Evolutionary conservation across 169 alveolate genomes (phyloP).

Genomic region (Perkinsus marinus): DNA sequence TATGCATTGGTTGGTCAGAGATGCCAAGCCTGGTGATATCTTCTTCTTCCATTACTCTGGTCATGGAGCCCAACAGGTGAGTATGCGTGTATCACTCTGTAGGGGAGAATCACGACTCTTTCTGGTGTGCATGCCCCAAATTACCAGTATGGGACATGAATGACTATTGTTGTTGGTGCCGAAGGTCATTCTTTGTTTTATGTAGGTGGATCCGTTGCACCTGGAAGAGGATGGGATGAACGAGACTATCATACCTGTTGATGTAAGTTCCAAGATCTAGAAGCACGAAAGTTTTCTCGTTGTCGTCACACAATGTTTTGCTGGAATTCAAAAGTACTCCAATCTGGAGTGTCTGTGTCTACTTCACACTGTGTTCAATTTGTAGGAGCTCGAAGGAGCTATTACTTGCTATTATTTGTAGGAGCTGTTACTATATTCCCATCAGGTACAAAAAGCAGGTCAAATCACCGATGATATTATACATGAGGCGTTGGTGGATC

Average conservation of each 20-base stretch:
- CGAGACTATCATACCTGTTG: constrained; percentile 46
- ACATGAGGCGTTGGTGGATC: not conserved
- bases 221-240: constrained; percentile 39
- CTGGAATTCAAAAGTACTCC: too few species aligned
- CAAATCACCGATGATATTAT: not conserved
- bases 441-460: not conserved
- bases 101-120: too few species aligned
- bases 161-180: too few species aligned
- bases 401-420: too few species aligned
- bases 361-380: too few species aligned
- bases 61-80: constrained; percentile 33
- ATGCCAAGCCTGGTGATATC: constrained; percentile 37
- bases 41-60: constrained; percentile 48
- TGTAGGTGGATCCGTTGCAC: constrained; percentile 1
- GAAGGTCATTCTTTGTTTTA: too few species aligned
- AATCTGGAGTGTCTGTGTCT: too few species aligned
- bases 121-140: too few species aligned
- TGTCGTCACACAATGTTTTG: too few species aligned
- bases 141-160: too few species aligned
- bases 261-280: not conserved
- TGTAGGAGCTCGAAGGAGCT: not conserved
- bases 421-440: not conserved
- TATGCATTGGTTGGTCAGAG: constrained; percentile 26
- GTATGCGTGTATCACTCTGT: too few species aligned
- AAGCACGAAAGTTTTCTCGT: not conserved